A percentile compares a stretch with the other conserved stretches of the same genome.
phyloP scores from a whole-genome alignment of 208 protist species.

The Balamuthia mandrillaris region DNA sequence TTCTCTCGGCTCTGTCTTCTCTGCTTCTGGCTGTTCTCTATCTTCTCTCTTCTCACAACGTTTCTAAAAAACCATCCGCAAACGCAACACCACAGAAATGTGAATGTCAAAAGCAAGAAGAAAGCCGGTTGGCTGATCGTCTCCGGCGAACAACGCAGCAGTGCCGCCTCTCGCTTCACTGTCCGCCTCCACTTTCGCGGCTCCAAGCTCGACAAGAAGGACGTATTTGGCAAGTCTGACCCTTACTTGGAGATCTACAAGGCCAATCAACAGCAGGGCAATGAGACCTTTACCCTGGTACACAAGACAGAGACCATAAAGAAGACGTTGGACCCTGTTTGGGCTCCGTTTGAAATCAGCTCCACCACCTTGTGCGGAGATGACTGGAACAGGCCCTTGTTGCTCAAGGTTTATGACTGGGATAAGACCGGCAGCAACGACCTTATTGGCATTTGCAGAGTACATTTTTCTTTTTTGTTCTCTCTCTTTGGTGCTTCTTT shows the following conservation, averaged over 20 bases:
- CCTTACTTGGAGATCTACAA: conserved; percentile 27
- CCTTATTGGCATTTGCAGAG: neutral
- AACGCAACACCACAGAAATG: too few relatives aligned
- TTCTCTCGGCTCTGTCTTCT: neutral
- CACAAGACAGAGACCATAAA: conserved; percentile 54
- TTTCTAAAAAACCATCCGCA: too few relatives aligned
- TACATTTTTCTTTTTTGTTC: neutral
- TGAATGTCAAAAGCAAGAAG: too few relatives aligned
- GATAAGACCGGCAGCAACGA: conserved; percentile 46
- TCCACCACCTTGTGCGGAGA: neutral
- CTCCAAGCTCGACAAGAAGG: conserved; percentile 50
- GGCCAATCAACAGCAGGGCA: neutral
- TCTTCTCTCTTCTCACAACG: too few relatives aligned
- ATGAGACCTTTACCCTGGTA: neutral
- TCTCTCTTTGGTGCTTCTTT: neutral
- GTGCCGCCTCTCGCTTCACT: neutral
- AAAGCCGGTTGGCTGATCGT: neutral
- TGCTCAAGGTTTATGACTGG: conserved; percentile 52
- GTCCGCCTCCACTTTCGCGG: neutral
- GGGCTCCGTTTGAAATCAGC: neutral
- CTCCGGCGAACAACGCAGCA: neutral
- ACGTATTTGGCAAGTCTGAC: conserved; percentile 43
- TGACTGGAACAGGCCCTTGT: conserved; percentile 14
- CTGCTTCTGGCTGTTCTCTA: neutral
- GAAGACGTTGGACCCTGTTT: conserved; percentile 31